Evolutionary conservation across 805 yeast genomes (phyloP).

Genomic region (Blastobotrys attinorum): DNA sequence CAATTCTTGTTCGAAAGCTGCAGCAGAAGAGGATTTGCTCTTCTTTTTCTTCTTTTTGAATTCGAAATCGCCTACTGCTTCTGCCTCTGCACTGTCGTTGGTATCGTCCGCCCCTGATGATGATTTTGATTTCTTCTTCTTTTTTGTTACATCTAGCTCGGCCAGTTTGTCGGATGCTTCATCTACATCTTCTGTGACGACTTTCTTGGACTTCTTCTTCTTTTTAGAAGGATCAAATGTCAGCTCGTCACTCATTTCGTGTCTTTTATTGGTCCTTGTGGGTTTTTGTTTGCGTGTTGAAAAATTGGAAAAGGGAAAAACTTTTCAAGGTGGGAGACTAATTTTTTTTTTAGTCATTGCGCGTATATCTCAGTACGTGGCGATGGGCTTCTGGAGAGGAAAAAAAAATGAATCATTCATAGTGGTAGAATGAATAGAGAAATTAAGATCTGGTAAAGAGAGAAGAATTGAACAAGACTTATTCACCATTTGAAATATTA

Average conservation of each 20-base stretch:
- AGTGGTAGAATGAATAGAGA: too few relatives aligned
- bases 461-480: too few relatives aligned
- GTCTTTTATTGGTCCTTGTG: background rate
- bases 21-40: conserved; percentile 28
- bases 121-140: conserved; percentile 42
- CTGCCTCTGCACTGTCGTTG: conserved; percentile 43
- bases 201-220: conserved; percentile 31
- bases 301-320: too few relatives aligned
- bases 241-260: background rate
- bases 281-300: background rate
- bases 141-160: conserved; percentile 80
- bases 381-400: too few relatives aligned
- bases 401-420: too few relatives aligned
- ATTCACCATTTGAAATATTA: too few relatives aligned
- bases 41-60: conserved; percentile 58
- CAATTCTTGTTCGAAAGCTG: conserved; percentile 75
- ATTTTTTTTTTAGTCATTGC: too few relatives aligned
- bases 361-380: too few relatives aligned
- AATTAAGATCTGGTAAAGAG: too few relatives aligned
- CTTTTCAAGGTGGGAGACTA: too few relatives aligned
- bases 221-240: conserved; percentile 26
- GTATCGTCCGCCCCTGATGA: conserved; percentile 27
- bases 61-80: conserved; percentile 44
- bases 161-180: conserved; percentile 59
- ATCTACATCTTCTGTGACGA: conserved; percentile 23